phyloP scores from a whole-genome alignment of 306 rosid species.

The Argentina anserina region DNA sequence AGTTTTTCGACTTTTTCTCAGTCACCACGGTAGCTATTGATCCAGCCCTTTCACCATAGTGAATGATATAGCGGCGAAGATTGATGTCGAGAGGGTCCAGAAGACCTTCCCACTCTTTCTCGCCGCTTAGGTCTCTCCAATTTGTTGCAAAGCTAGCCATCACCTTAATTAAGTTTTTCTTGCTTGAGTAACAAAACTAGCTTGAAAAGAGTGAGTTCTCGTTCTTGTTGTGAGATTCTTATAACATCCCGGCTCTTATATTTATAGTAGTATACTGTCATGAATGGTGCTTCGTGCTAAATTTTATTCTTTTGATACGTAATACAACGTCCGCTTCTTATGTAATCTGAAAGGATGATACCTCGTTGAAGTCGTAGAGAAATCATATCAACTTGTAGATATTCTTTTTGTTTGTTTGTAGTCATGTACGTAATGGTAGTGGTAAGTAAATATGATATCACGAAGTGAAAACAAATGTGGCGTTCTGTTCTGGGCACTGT shows the following conservation, averaged over 20 bases:
- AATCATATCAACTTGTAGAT: too few species aligned
- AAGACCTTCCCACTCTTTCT: slow-evolving; percentile 40
- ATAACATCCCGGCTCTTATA: background rate
- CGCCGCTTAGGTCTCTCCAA: slow-evolving; percentile 52
- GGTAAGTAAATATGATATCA: too few species aligned
- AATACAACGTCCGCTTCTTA: too few species aligned
- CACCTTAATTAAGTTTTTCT: background rate
- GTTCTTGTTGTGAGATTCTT: background rate
- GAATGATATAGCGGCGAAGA: slow-evolving; percentile 48
- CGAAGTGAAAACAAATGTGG: too few species aligned
- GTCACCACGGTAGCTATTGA: slow-evolving; percentile 27
- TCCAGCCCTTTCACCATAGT: slow-evolving; percentile 64
- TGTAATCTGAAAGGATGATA: too few species aligned
- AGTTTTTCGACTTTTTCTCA: slow-evolving; percentile 32
- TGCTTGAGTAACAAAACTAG: background rate
- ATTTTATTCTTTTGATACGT: too few species aligned
- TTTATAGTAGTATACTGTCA: background rate
- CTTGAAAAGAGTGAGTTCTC: background rate
- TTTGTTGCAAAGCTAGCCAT: slow-evolving; percentile 16
- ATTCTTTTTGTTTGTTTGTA: too few species aligned
- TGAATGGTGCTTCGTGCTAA: background rate
- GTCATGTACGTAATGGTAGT: too few species aligned
- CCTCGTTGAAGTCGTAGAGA: too few species aligned
- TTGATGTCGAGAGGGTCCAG: slow-evolving; percentile 47
- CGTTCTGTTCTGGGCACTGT: too few species aligned